Evolutionary conservation across 2,329 filamentous ascomycete genomes (phyloP).

Genomic region (Cryoendolithus antarcticus): DNA sequence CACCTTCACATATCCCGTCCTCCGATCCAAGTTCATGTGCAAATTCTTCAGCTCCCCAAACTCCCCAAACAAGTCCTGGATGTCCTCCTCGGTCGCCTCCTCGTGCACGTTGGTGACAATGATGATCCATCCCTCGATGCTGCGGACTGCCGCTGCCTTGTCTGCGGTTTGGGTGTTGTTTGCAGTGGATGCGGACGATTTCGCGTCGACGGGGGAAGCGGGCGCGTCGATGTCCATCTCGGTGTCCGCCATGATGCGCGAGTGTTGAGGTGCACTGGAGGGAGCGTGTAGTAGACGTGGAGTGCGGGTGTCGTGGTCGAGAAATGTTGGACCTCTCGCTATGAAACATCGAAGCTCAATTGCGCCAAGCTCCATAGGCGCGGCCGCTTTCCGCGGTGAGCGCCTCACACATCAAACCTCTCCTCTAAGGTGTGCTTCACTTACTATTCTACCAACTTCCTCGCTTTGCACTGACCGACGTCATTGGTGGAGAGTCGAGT

Average conservation of each 20-base stretch:
- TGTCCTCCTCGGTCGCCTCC: conserved; percentile 70
- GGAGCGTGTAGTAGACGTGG: no score
- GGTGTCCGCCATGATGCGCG: conserved; percentile 21
- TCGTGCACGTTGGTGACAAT: conserved; percentile 80
- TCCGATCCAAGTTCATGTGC: conserved; percentile 68
- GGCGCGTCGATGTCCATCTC: conserved; percentile 49
- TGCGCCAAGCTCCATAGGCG: no score
- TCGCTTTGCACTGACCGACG: no score
- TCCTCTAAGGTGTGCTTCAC: no score
- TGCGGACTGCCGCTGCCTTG: conserved; percentile 69
- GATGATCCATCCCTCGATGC: conserved; percentile 82
- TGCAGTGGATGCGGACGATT: conserved; percentile 9
- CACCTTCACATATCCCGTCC: conserved; percentile 81
- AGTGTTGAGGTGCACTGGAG: no score
- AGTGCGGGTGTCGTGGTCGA: no score
- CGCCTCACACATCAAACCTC: no score
- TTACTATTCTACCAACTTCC: no score
- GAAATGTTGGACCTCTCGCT: no score
- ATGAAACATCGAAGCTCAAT: no score
- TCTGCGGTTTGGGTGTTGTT: conserved; percentile 57
- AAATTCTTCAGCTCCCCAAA: conserved; percentile 80
- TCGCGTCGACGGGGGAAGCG: conserved; percentile 20
- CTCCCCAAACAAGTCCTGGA: conserved; percentile 72
- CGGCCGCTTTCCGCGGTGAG: no score
- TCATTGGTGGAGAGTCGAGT: no score